Evolutionary conservation across 2,329 filamentous ascomycete genomes (phyloP).

Genomic region (Botryotinia convoluta): DNA sequence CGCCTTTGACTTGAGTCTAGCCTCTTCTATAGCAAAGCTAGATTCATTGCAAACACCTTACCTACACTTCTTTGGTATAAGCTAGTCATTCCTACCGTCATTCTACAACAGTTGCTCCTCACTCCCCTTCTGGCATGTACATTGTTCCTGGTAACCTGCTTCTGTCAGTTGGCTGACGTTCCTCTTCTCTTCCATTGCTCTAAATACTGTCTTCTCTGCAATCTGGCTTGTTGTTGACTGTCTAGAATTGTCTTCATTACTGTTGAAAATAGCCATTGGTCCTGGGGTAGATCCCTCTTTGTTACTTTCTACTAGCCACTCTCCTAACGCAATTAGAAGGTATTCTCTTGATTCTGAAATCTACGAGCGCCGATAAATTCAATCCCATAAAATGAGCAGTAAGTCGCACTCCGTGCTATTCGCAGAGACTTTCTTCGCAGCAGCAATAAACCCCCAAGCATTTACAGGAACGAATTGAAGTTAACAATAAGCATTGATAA

Average conservation of each 20-base stretch:
- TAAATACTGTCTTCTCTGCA: not conserved
- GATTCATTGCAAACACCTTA: not conserved
- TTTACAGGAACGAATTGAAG: rapidly evolving
- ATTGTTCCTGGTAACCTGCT: rapidly evolving
- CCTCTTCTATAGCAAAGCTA: not conserved
- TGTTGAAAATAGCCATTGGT: not conserved
- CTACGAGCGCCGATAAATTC: not conserved
- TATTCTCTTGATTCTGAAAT: too few relatives aligned
- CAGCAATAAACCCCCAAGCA: not conserved
- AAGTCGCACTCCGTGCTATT: not conserved
- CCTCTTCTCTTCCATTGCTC: not conserved
- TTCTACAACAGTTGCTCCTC: too few relatives aligned
- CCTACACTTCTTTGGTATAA: not conserved
- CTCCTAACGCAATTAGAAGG: not conserved
- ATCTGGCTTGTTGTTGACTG: too few relatives aligned
- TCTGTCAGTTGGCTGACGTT: rapidly evolving
- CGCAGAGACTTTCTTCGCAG: not conserved
- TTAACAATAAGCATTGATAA: not conserved
- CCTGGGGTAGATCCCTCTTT: not conserved
- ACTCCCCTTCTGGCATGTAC: not conserved
- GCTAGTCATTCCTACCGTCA: not conserved
- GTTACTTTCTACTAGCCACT: not conserved
- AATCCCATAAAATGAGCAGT: not conserved
- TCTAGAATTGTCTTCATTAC: not conserved
- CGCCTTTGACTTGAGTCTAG: not conserved